Percentiles rank a stretch among this genome's conserved stretches.
phyloP scores from a whole-genome alignment of 75 land plant species.

The Pinus tabuliformis region DNA sequence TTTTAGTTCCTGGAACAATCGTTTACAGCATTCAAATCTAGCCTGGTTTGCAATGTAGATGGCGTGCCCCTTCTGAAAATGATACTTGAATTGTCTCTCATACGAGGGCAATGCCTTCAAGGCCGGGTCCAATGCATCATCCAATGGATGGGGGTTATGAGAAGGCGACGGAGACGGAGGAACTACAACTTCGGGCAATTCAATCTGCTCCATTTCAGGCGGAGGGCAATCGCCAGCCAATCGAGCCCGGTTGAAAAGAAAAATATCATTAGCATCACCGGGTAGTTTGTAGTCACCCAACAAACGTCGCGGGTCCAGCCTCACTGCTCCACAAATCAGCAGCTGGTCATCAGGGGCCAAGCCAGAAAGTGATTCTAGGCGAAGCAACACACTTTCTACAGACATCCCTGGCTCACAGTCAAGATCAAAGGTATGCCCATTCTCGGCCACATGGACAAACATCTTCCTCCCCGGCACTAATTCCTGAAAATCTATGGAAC shows the following conservation, averaged over 20 bases:
- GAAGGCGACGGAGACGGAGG: conserved; percentile 60
- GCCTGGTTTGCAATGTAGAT: conserved; percentile 45
- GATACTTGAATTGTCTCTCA: conserved; percentile 84
- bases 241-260: conserved; percentile 65
- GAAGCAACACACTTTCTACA: conserved; percentile 61
- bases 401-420: conserved; percentile 60
- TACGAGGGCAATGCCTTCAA: conserved; percentile 83
- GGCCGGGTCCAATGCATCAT: conserved; percentile 84
- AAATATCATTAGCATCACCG: conserved; percentile 61
- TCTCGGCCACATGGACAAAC: conserved; percentile 85
- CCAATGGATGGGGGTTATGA: conserved; percentile 55
- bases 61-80: conserved; percentile 66
- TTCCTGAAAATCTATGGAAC: no score
- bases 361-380: conserved; percentile 44
- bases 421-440: conserved; percentile 76
- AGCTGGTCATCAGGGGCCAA: conserved; percentile 72
- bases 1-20: conserved; percentile 58
- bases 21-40: conserved; percentile 52
- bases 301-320: conserved; percentile 54
- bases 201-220: conserved; percentile 60
- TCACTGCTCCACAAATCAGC: conserved; percentile 59
- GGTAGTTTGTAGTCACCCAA: conserved; percentile 78
- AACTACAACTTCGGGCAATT: conserved; percentile 24
- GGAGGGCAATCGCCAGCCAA: conserved; percentile 56
- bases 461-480: conserved; percentile 38